phyloP scores from a whole-genome alignment of 495 filamentous ascomycete genomes.

The Hypoxylon cercidicola region DNA sequence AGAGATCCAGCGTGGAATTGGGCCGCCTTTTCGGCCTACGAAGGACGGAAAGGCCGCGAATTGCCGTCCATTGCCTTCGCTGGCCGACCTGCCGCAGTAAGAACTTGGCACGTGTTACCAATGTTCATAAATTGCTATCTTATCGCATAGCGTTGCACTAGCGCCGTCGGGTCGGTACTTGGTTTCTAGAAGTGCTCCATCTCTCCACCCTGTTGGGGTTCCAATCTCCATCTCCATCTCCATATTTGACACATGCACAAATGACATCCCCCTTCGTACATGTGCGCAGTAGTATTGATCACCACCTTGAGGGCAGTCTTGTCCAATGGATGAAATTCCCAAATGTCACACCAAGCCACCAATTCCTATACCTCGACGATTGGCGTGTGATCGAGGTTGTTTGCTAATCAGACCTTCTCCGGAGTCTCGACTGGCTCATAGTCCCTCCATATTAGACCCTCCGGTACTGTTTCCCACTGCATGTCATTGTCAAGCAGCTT shows the following conservation, averaged over 20 bases:
- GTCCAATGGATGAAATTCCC: conserved; percentile 8
- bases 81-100: conserved; percentile 32
- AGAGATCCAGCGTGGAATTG: conserved; percentile 39
- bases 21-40: conserved; percentile 31
- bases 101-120: conserved; percentile 16
- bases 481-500: conserved; percentile 36
- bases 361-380: conserved; percentile 14
- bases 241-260: conserved; percentile 11
- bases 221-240: background rate
- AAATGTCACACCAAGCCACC: conserved; percentile 5
- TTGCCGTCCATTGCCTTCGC: conserved; percentile 45
- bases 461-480: conserved; percentile 42
- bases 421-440: conserved; percentile 29
- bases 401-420: conserved; percentile 9
- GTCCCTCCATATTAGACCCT: conserved; percentile 35
- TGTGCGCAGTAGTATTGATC: conserved; percentile 10
- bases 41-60: conserved; percentile 32
- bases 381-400: background rate
- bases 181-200: background rate
- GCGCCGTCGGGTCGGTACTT: no score
- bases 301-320: conserved; percentile 2
- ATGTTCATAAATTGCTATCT: conserved; percentile 23
- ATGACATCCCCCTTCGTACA: no score
- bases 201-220: background rate
- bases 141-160: conserved; percentile 10